These are phyloP conservation scores for Barbarea vulgaris DNA, from an alignment of 345 rosid genomes.

Conservation along the genomic window DNA sequence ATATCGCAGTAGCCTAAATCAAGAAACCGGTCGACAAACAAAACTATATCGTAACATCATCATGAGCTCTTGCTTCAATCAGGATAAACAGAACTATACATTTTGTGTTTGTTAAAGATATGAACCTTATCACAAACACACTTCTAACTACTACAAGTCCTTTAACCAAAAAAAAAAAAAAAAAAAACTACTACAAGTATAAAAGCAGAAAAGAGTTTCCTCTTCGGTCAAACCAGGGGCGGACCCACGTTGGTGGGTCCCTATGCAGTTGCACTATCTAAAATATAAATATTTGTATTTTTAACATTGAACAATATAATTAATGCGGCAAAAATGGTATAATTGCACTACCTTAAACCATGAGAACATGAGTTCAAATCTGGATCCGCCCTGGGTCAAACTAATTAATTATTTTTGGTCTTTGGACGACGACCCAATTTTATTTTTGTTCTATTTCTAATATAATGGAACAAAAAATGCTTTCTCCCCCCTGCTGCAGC, in stretches of 20 bases:
- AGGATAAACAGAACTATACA: not conserved
- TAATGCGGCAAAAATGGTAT: too few species aligned
- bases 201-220: not conserved
- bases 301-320: too few species aligned
- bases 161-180: too few species aligned
- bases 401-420: not conserved
- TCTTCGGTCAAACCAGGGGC: conserved; percentile 31
- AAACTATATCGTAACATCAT: not conserved
- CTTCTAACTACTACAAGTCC: not conserved
- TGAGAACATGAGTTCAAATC: too few species aligned
- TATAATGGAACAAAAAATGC: not conserved
- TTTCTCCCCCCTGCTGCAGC: conserved; percentile 20
- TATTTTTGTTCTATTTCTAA: not conserved
- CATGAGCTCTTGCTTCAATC: not conserved
- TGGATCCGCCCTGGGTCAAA: too few species aligned
- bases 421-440: conserved; percentile 15
- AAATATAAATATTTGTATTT: too few species aligned
- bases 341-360: too few species aligned
- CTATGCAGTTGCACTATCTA: too few species aligned
- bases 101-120: not conserved
- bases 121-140: not conserved
- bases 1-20: not conserved
- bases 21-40: not conserved
- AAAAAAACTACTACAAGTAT: not conserved
- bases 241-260: too few species aligned